phyloP scores from a whole-genome alignment of 2,329 filamentous ascomycete species.

The Colletotrichum acutatum region DNA sequence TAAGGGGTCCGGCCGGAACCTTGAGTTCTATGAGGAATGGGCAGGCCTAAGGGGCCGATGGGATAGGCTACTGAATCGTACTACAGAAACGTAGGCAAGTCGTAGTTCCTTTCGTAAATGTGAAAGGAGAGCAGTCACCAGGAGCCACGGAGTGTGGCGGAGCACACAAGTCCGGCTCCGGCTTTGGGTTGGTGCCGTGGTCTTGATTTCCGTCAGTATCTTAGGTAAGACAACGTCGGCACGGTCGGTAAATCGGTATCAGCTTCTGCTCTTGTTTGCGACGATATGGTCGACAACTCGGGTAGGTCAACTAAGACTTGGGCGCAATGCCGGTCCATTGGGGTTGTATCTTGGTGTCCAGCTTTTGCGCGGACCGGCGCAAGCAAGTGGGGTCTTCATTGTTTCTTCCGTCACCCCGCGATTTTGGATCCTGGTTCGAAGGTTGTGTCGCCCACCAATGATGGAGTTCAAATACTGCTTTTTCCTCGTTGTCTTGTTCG shows the following conservation, averaged over 20 bases:
- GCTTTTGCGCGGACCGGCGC: background rate
- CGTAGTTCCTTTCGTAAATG: background rate
- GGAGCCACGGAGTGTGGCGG: background rate
- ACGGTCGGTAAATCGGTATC: no score
- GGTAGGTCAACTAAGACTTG: background rate
- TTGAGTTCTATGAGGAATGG: background rate
- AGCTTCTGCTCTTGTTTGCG: background rate
- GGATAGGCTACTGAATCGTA: no score
- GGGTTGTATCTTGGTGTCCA: background rate
- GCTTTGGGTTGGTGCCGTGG: background rate
- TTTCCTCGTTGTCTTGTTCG: background rate
- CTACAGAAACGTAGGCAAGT: no score
- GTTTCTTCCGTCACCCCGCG: background rate
- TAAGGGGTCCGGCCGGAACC: conserved; percentile 13
- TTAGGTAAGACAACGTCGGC: background rate
- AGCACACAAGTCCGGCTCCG: background rate
- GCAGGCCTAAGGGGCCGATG: background rate
- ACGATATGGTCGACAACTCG: background rate
- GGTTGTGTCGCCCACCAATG: background rate
- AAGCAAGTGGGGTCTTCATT: conserved; percentile 11
- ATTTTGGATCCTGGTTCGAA: background rate
- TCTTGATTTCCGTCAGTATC: background rate
- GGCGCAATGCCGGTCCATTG: background rate
- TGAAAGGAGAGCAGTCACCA: background rate
- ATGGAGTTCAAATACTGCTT: background rate